Evolutionary conservation across 2,329 filamentous ascomycete genomes (phyloP), one percentile per base, ranked within the genome.

Genomic region (Emmonsiellopsis sp.): DNA sequence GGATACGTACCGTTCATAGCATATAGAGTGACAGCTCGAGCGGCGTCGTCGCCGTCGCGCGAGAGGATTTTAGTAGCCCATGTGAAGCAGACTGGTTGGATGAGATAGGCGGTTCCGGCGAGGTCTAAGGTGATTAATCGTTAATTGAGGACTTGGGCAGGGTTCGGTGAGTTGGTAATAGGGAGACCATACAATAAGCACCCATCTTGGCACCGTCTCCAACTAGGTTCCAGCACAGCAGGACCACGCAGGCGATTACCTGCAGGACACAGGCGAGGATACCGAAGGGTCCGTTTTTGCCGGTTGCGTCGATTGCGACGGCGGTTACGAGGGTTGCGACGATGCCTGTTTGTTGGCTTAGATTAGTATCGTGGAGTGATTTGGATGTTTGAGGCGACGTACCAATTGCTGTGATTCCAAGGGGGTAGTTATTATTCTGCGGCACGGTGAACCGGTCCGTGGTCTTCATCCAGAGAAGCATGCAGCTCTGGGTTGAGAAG

Each of bases 401-500:
- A 44, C 76, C 77, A 1, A 78, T 74, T 1, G 75, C 77, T 0
- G 75, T 71, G 0, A 78, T 71, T 9, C 75, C 77, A 0, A 76
- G 78, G 0, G 77, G 76, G 51, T 77, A 78, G 49, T 78, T 74
- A 63, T 80, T 79, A 9, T 77, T 61, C 54, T 78, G 74, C 1
- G 74, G 59, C 1, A 79, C 65, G 3, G 69, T 68, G 55, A 77
- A 79, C 11, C 65, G 64, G 1, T 67, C 69, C 0, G 71, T 70
- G 1, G 68, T 61, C 51, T 74, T 74, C 71, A 79, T 71, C 55
- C 76, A 79, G 0, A 80, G 57, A 0, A 71, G 67, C 0, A 79
- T 59, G 2, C 87, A 71, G 0, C 79, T 71, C 63, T 88, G 87
- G 17, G 77, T 75, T 52, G 78, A 81, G 64, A 87, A 87, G 0